Evolutionary conservation across 345 rosid species (phyloP), one percentile per base, ranked within the genome.

Genomic region (Brassica nigra): DNA sequence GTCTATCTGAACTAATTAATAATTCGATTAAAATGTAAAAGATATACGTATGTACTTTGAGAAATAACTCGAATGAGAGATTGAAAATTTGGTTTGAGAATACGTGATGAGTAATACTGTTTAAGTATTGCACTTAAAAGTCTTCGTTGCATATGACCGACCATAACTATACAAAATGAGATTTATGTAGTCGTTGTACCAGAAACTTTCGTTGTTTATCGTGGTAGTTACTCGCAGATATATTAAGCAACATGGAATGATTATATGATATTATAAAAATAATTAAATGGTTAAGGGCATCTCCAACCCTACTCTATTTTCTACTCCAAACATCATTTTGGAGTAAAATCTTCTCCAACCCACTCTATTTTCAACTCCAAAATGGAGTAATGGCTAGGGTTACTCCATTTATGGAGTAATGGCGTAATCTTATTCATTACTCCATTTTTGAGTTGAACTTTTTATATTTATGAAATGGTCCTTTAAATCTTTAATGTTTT

Each of bases 131-230:
- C 62, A 68, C 70, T 68, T 79, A 59, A 73, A 74, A 74, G 79
- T 79, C 83, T 68, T 74, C 54, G 62, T 62, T 36, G 79, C 75
- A 80, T 80, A 52, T 80, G 80, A 80, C 80, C 83, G 83, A 80
- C 83, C 80, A 76, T 66, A 58, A 30, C 68, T 68, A 75, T 74
- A 75, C 54, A 61, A 69, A 62, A 61, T 52, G 69, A 79, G 66
- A 68, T 67, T 31, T 66, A 42, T 64, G 20, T 57, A 79, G 78
- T 74, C 75, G 75, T 68, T 79, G 78, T 73, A 79, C 82, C 82
- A 59, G 28, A 72, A 47, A 14, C 2, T 44, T 66, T 66, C 37
- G 42, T 61, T 65, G 75, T 57, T 59, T 47, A 63, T 77, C 39
- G 65, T 72, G 66, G 30, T 66, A 62, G 23, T 65, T 20, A 71